phyloP scores from a whole-genome alignment of 2,329 filamentous ascomycete genomes.

The Rhynchosporium secalis region DNA sequence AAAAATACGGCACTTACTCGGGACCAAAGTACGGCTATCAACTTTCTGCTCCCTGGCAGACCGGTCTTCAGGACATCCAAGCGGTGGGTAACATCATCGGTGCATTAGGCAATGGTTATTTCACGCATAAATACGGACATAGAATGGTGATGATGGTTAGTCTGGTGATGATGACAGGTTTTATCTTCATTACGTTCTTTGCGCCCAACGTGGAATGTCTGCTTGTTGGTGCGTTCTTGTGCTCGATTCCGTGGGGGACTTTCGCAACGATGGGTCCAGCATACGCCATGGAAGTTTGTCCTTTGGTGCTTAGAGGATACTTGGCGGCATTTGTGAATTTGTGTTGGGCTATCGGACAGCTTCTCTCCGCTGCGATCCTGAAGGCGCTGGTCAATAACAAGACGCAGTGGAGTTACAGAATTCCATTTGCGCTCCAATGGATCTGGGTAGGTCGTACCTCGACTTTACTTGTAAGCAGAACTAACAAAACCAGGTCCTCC shows the following conservation, averaged over 20 bases:
- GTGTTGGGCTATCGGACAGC: conserved; percentile 51
- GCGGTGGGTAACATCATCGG: conserved; percentile 44
- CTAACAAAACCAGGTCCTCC: conserved; percentile 40
- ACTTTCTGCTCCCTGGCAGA: conserved; percentile 38
- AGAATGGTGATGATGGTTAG: conserved; percentile 48
- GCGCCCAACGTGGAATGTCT: conserved; percentile 48
- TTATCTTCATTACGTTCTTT: conserved; percentile 51
- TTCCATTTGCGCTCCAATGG: conserved; percentile 48
- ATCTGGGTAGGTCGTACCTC: conserved; percentile 43
- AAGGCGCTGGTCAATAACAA: conserved; percentile 43
- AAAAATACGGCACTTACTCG: conserved; percentile 24
- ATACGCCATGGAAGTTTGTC: conserved; percentile 48
- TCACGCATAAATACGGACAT: conserved; percentile 49
- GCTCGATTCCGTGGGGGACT: conserved; percentile 50
- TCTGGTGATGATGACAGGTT: conserved; percentile 45
- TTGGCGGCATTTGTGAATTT: conserved; percentile 49
- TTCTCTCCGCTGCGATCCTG: conserved; percentile 49
- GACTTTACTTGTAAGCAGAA: no score
- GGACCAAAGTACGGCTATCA: conserved; percentile 24
- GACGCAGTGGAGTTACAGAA: conserved; percentile 43
- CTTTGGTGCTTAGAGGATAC: conserved; percentile 46
- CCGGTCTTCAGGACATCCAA: conserved; percentile 31
- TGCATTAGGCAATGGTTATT: conserved; percentile 46
- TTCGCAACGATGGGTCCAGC: conserved; percentile 47
- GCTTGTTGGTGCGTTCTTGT: conserved; percentile 49